Evolutionary conservation across 495 filamentous ascomycete genomes (phyloP).

Genomic region (Zalerion maritima): DNA sequence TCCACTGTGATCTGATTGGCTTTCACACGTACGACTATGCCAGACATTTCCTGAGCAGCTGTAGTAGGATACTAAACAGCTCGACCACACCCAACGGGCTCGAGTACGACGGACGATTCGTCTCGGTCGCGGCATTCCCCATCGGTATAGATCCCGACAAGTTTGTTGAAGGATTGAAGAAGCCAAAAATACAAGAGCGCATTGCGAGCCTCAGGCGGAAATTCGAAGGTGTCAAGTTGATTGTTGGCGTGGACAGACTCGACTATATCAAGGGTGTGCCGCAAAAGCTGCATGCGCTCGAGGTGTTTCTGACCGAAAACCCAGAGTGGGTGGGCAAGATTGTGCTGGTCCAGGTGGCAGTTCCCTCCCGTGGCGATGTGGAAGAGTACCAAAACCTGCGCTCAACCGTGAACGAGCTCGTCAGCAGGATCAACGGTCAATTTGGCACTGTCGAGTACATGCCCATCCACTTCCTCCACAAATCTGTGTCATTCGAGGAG

Average conservation of each 20-base stretch:
- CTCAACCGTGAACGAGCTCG: slow-evolving; percentile 76
- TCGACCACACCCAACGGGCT: slow-evolving; percentile 74
- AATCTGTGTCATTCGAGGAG: slow-evolving; percentile 76
- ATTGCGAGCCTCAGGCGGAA: slow-evolving; percentile 62
- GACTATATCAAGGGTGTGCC: slow-evolving; percentile 97
- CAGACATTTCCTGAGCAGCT: slow-evolving; percentile 76
- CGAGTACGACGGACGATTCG: slow-evolving; percentile 56
- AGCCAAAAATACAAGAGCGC: slow-evolving; percentile 61
- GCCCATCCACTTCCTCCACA: slow-evolving; percentile 89
- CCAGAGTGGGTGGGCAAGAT: slow-evolving; percentile 87
- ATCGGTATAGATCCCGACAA: slow-evolving; percentile 96
- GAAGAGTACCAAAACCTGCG: slow-evolving; percentile 92
- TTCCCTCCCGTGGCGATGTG: slow-evolving; percentile 82
- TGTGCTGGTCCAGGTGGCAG: slow-evolving; percentile 83
- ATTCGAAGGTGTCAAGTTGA: slow-evolving; percentile 77
- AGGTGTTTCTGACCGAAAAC: slow-evolving; percentile 80
- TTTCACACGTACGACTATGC: slow-evolving; percentile 96
- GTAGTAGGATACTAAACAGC: slow-evolving; percentile 63
- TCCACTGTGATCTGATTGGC: slow-evolving; percentile 77
- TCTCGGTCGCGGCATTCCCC: slow-evolving; percentile 71
- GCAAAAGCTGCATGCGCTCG: slow-evolving; percentile 82
- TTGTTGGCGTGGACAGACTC: slow-evolving; percentile 83
- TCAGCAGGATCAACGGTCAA: slow-evolving; percentile 82
- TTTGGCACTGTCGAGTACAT: slow-evolving; percentile 90
- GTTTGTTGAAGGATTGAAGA: slow-evolving; percentile 75